Percentiles rank a stretch among this genome's conserved stretches.
These are phyloP conservation scores for Globisporangium takayamanum DNA, from an alignment of 352 stramenopile genomes.

Conservation along the genomic window DNA sequence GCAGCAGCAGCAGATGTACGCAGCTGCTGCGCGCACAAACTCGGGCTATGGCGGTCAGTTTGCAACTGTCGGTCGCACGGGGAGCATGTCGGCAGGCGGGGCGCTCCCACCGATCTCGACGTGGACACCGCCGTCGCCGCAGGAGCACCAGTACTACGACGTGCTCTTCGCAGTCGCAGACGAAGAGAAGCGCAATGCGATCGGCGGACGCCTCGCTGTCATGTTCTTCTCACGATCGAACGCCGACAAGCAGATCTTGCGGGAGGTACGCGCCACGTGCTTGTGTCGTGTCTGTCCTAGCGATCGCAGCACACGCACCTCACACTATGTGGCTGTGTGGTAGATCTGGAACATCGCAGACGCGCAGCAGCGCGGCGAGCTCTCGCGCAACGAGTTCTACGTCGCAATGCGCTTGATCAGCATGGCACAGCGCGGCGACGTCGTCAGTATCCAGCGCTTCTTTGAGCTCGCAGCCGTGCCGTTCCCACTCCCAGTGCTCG, in stretches of 20 bases:
- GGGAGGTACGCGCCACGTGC: constrained; percentile 36
- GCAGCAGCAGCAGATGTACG: constrained; percentile 44
- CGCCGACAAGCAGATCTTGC: constrained; percentile 75
- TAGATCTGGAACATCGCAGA: constrained; percentile 82
- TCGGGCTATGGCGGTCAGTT: constrained; percentile 28
- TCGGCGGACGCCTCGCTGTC: constrained; percentile 87
- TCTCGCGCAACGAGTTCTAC: constrained; percentile 82
- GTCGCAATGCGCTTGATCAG: constrained; percentile 82
- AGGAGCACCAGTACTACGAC: constrained; percentile 88
- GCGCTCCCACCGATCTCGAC: constrained; percentile 22
- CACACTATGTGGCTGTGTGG: neutral
- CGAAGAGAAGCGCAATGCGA: constrained; percentile 66
- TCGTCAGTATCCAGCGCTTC: constrained; percentile 61
- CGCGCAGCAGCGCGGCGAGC: constrained; percentile 54
- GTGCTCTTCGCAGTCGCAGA: constrained; percentile 89
- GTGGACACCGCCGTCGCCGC: constrained; percentile 51
- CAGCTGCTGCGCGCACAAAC: constrained; percentile 21
- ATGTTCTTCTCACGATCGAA: constrained; percentile 91
- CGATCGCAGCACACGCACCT: neutral
- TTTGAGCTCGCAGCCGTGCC: constrained; percentile 47
- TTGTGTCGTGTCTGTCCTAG: neutral
- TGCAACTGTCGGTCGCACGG: constrained; percentile 25
- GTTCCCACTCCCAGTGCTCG: constrained; percentile 55
- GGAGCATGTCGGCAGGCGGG: constrained; percentile 10
- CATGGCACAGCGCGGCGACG: constrained; percentile 75